Evolutionary conservation across 2,329 filamentous ascomycete genomes (phyloP), one percentile per base, ranked within the genome.

Genomic region (Alternaria metachromatica): DNA sequence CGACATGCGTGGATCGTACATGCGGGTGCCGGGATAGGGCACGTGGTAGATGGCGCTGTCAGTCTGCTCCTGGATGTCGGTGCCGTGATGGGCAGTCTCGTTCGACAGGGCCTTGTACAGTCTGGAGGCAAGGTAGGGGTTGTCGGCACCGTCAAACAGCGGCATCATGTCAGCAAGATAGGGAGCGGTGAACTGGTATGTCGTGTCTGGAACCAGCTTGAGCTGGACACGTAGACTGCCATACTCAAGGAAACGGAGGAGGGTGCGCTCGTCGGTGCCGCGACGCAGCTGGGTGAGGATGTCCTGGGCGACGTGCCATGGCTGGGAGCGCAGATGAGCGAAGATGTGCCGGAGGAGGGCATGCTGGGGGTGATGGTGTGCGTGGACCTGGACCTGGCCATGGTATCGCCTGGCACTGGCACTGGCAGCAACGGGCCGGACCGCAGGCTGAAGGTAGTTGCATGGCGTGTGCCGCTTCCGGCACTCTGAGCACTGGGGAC

Each of bases 1-100:
- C 6, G 21, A 25, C 15, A 69, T 26, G n/a, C 48, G 54, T 6
- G 20, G 26, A 54, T 67, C 64, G 21, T 63, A 25, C 26, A 69
- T 63, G n/a, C 48, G 48, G 25, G 48, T 53, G 8, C 49, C 28
- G 12, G 37, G 30, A 26, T 53, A 62, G 10, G 61, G 61, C 23
- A 64, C 18, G 18, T 41, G 18, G 45, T 56, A 60, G 25, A 49
- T 50, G 7, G 55, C 41, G 5, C 43, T 11, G 49, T 48, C 18
- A 11, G n/a, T 43, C 6, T 53, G 58, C 33, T 55, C 21, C 7
- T 49, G 20, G 6, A 25, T 44, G 10, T 45, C 21, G 11, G n/a
- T 20, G 15, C 25, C 9, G 2, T 58, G 30, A 30, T 37, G 46
- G 11, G 46, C 11, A 7, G 60, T 44, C 21, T 50, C 44, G 12